phyloP scores from a whole-genome alignment of 176 grass and related monocot genomes.

The Metroxylon sagu region DNA sequence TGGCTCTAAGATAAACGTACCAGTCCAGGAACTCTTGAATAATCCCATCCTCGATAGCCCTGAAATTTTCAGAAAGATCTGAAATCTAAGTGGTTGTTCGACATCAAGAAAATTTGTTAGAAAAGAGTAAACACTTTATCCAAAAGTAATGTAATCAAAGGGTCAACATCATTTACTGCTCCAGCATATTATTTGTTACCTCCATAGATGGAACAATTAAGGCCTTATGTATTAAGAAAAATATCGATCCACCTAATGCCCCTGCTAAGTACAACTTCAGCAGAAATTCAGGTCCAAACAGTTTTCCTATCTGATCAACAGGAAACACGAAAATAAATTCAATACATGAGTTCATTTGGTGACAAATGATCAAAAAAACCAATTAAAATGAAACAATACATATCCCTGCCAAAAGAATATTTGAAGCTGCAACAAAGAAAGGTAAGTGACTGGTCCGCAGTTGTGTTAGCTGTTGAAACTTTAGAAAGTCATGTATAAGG shows the following conservation, averaged over 20 bases:
- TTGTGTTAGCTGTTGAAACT: too few relatives aligned
- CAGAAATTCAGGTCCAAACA: slow-evolving; percentile 70
- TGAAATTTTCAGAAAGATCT: slow-evolving; percentile 30
- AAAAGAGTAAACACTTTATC: too few relatives aligned
- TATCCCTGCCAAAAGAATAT: too few relatives aligned
- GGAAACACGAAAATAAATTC: slow-evolving; percentile 13
- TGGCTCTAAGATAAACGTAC: slow-evolving; percentile 36
- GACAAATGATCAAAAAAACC: background rate
- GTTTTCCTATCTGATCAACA: slow-evolving; percentile 41
- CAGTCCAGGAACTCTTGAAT: slow-evolving; percentile 42
- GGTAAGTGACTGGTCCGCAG: too few relatives aligned
- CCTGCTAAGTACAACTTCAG: slow-evolving; percentile 67
- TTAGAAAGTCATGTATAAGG: too few relatives aligned
- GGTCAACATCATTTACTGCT: background rate
- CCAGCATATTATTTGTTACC: slow-evolving; percentile 26
- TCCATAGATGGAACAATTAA: slow-evolving; percentile 40
- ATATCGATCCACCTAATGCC: slow-evolving; percentile 65
- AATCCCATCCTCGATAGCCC: slow-evolving; percentile 53
- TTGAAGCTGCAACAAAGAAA: too few relatives aligned
- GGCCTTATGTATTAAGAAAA: slow-evolving; percentile 69
- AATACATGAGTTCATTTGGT: background rate
- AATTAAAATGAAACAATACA: too few relatives aligned
- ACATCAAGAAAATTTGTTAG: too few relatives aligned
- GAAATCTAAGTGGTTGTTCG: too few relatives aligned
- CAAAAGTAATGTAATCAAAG: too few relatives aligned